phyloP scores from a whole-genome alignment of 2,329 filamentous ascomycete genomes.

The Scytalidium lignicola region DNA sequence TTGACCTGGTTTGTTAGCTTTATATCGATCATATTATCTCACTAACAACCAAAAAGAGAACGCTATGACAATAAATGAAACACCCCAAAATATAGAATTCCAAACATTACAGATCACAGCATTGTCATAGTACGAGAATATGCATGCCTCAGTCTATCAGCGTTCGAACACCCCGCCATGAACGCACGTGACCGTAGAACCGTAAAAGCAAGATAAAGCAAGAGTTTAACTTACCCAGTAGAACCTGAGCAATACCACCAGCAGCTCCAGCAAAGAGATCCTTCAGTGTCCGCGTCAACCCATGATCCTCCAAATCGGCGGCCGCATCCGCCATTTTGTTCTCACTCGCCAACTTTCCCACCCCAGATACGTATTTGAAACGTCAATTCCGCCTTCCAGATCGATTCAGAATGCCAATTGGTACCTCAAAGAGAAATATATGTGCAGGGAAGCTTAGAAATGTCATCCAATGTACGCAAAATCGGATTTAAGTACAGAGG shows the following conservation, averaged over 20 bases:
- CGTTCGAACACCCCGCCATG: no score
- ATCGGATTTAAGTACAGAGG: no score
- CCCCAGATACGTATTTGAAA: not conserved
- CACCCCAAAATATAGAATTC: not conserved
- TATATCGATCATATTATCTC: conserved; percentile 3
- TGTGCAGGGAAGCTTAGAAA: not conserved
- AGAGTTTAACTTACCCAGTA: conserved; percentile 66
- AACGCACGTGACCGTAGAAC: not conserved
- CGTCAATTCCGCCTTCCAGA: not conserved
- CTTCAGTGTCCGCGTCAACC: conserved; percentile 47
- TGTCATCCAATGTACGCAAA: not conserved
- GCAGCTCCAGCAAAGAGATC: conserved; percentile 88
- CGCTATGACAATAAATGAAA: no score
- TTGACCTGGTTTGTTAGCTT: conserved; percentile 44
- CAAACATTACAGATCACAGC: no score
- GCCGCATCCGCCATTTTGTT: conserved; percentile 25
- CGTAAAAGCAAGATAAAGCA: conserved; percentile 4
- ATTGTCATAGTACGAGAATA: no score
- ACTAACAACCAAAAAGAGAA: conserved; percentile 1
- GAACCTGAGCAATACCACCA: conserved; percentile 88
- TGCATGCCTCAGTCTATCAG: no score
- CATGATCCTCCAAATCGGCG: conserved; percentile 25
- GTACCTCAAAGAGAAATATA: not conserved
- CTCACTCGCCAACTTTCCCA: not conserved
- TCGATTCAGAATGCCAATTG: not conserved